Evolutionary conservation across 2,329 filamentous ascomycete genomes (phyloP), one percentile per base, ranked within the genome.

Genomic region (Nigrospora sphaerica): DNA sequence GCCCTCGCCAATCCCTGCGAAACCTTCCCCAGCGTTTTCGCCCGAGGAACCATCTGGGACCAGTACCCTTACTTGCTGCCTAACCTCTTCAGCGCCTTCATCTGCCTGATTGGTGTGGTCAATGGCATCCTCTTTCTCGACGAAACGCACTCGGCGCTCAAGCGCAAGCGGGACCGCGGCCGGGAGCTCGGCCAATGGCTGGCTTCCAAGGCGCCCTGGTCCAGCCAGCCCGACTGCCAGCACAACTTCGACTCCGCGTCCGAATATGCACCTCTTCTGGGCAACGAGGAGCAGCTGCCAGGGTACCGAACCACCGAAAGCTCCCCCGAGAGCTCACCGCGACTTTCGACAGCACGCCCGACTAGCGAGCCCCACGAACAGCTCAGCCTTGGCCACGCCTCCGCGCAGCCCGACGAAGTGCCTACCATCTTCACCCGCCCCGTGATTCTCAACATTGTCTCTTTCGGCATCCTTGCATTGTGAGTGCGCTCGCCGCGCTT

Each of bases 381-480:
- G 3, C 51, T 67, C 35, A 63, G 64, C 45, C 57, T 71, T 17
- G 63, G 63, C 47, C 54, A 52, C 54, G 56, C 47, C 42, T 39
- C 47, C 32, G 43, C 48, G 46, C 39, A 58, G 33, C 52, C 54
- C 12, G 50, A 54, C 16, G 56, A 53, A n/a, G 51, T 71, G 38
- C 64, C 70, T 44, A 81, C 23, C 23, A 85, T 83, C 10, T 96
- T 97, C 64, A 95, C 88, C 12, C 81, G 75, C 61, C 88, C 92
- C 42, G 87, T 97, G 46, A 73, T 95, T 49, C 74, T 95, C 60
- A 92, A 91, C 61, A 95, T 96, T 52, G 70, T 92, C 47, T 89
- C 87, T 44, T 95, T 95, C 62, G 92, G 91, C 39, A 89, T 97
- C 57, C 74, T 97, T 49, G 92, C 92, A 53, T 96, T 95, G 90